Evolutionary conservation across 2,329 filamentous ascomycete species (phyloP).

Genomic region (Cladosporium sp.): DNA sequence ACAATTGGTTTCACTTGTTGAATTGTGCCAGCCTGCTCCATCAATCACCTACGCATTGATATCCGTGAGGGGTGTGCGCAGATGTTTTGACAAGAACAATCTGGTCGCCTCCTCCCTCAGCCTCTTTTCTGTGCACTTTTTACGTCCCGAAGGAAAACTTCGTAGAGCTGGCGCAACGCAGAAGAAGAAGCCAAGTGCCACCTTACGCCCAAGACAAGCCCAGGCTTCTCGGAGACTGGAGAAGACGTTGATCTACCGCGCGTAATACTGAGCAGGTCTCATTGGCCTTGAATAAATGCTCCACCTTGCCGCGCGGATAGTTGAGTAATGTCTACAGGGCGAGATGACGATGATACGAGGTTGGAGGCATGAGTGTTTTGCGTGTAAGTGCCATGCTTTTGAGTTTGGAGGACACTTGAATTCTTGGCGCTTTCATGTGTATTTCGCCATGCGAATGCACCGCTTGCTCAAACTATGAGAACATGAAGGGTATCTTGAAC

Average conservation of each 20-base stretch:
- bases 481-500: constrained; percentile 18
- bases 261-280: constrained; percentile 57
- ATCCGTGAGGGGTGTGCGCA: not conserved
- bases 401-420: not conserved
- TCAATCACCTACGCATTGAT: not conserved
- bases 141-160: constrained; percentile 11
- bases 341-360: not conserved
- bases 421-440: not conserved
- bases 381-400: not conserved
- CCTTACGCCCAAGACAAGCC: constrained; percentile 9
- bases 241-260: constrained; percentile 47
- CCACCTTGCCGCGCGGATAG: constrained; percentile 51
- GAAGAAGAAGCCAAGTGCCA: not conserved
- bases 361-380: not conserved
- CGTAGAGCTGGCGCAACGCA: constrained; percentile 13
- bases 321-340: not conserved
- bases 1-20: not conserved
- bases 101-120: constrained; percentile 16
- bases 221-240: constrained; percentile 23
- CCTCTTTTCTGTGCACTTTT: constrained; percentile 7
- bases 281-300: constrained; percentile 52
- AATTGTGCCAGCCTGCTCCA: not conserved
- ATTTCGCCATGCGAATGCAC: not conserved
- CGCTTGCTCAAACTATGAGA: not conserved
- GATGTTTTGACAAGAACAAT: not conserved